Conservation (phyloP, 192 early-diverging fungal species). For the Funneliformis mosseae region DNA sequence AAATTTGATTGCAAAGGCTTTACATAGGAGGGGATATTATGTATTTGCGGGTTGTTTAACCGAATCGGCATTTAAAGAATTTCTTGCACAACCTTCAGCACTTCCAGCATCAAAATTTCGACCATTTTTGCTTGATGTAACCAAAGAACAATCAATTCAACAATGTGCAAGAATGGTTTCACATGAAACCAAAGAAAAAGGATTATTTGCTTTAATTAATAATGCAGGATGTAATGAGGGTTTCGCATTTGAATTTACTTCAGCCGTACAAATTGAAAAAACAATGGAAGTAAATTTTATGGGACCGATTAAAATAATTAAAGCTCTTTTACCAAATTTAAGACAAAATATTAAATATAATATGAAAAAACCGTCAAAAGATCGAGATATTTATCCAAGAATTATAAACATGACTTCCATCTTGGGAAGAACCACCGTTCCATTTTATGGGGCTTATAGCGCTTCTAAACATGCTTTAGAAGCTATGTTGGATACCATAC, state of each 20-base stretch:
- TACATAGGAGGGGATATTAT: constrained; percentile 33
- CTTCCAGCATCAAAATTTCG: constrained; percentile 5
- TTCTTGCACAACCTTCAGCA: background rate
- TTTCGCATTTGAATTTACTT: constrained; percentile 35
- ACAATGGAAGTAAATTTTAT: constrained; percentile 52
- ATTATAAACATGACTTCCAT: constrained; percentile 48
- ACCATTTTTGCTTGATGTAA: constrained; percentile 33
- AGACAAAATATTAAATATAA: constrained; percentile 40
- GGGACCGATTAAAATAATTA: constrained; percentile 47
- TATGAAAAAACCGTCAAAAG: constrained; percentile 25
- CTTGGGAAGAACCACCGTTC: constrained; percentile 44
- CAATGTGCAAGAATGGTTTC: constrained; percentile 27
- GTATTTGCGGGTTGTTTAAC: constrained; percentile 30
- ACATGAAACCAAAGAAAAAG: constrained; percentile 29
- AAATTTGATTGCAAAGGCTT: constrained; percentile 33
- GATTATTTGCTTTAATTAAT: constrained; percentile 32
- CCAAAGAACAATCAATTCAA: constrained; percentile 33
- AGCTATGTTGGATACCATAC: constrained; percentile 47
- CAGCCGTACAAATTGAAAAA: constrained; percentile 33
- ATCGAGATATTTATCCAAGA: constrained; percentile 42
- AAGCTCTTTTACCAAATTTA: constrained; percentile 44
- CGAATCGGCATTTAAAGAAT: constrained; percentile 28
- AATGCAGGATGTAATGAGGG: constrained; percentile 34
- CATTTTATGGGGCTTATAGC: constrained; percentile 44
- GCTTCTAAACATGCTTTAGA: constrained; percentile 53